Base-by-base conservation (phyloP, 441 rosid genomes). In the Mallotus repandus region DNA sequence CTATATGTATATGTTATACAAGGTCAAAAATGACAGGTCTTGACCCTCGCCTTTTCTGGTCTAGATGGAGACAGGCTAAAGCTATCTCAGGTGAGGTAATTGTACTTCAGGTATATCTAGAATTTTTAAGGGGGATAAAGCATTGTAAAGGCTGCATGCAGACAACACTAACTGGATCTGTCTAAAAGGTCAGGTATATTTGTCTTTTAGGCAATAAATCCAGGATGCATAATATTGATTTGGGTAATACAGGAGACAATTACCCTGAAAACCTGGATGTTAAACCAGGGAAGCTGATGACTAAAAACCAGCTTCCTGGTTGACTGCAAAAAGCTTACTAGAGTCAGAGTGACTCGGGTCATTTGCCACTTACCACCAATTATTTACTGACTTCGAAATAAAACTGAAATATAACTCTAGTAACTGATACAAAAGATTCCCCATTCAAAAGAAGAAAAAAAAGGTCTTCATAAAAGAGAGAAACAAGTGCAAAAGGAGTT, bases 241-340 rank as follows among this genome's bases (percentile, higher is more conserved):
- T 29, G 60, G 74, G 55, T 70, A 57, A 70, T 16, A 71, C 38
- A 73, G 54, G 75, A 71, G 77, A 82, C 88, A 84, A 35, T 48
- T 74, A 75, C 76, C 83, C 84, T 70, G 81, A 77, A 81, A 82
- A 82, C 70, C 78, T 66, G 89, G 85, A 82, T 43, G 78, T n/a
- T 67, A 65, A 61, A 63, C 81, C 78, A 66, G 63, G 43, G 68
- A 22, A 68, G 78, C 53, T 32, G 70, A 70, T 48, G 79, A 75
- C 74, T 72, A 74, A 70, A 78, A 74, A 78, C 76, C 76, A 68
- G 74, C 68, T 71, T 61, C 73, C 70, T 60, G 59, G 75, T 79
- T 82, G 80, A 81, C 81, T 43, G 78, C 72, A 75, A 72, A 54
- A 57, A 65, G 75, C 69, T 49, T 32, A 60, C 49, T 32, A 56